Percentiles rank a stretch among this genome's conserved stretches.
phyloP scores from a whole-genome alignment of 164 flowering plant species.

The Malania oleifera region DNA sequence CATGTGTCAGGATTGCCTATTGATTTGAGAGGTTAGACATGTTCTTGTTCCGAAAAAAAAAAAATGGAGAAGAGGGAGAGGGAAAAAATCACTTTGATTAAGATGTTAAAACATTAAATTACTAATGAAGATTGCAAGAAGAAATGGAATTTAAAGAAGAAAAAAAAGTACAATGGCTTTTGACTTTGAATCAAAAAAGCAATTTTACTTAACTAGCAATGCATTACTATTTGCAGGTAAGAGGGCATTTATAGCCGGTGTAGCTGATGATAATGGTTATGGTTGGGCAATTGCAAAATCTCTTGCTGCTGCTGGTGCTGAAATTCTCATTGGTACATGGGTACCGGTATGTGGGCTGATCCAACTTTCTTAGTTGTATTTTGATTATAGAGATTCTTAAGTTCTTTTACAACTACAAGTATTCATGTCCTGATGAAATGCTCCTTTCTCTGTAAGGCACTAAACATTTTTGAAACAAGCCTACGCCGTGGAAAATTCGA shows the following conservation, averaged over 20 bases:
- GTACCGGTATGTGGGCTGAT: slow-evolving; percentile 72
- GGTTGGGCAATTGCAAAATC: slow-evolving; percentile 99
- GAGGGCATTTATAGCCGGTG: slow-evolving; percentile 92
- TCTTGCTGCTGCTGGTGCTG: slow-evolving; percentile 99
- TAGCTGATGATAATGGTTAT: slow-evolving; percentile 97
- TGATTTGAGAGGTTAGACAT: slow-evolving; percentile 62
- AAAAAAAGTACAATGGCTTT: background rate
- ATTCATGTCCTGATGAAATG: too few species aligned
- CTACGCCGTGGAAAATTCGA: slow-evolving; percentile 94
- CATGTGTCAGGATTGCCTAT: slow-evolving; percentile 60
- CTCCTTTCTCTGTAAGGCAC: slow-evolving; percentile 49
- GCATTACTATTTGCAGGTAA: slow-evolving; percentile 56
- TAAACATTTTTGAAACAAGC: slow-evolving; percentile 90
- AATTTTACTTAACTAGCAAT: too few species aligned
- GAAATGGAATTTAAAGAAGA: background rate
- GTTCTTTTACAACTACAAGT: too few species aligned
- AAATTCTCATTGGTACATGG: slow-evolving; percentile 96
- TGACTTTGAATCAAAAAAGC: background rate
- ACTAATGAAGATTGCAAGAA: too few species aligned
- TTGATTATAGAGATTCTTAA: too few species aligned
- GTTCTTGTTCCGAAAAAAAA: too few species aligned
- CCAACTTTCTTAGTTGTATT: background rate
- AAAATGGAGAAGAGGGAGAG: too few species aligned
- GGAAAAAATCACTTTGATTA: too few species aligned
- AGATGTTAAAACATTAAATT: too few species aligned